phyloP scores from a whole-genome alignment of 768 basidiomycete genomes.

The Pluteus cervinus region DNA sequence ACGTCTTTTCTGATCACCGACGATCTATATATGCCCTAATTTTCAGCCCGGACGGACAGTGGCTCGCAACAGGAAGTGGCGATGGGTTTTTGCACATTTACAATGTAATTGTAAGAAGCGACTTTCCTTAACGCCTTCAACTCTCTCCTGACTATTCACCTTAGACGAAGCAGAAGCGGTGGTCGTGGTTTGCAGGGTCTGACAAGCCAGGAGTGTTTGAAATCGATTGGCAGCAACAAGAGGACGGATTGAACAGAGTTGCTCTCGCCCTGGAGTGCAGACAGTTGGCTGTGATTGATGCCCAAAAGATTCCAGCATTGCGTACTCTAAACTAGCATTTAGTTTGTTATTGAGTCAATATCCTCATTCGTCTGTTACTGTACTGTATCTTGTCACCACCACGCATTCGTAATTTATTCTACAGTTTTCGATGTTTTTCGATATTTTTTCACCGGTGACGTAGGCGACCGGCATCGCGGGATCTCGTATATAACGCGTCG shows the following conservation, averaged over 20 bases:
- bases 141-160: constrained; percentile 9
- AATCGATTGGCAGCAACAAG: constrained; percentile 61
- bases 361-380: constrained; percentile 13
- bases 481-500: constrained; percentile 15
- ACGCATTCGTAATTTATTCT: too few species aligned
- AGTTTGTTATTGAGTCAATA: constrained; percentile 2
- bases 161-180: constrained; percentile 42
- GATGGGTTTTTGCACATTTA: constrained; percentile 77
- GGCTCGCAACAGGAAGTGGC: constrained; percentile 71
- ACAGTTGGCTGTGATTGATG: constrained; percentile 63
- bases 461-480: neutral
- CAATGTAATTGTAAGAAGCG: constrained; percentile 47
- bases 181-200: constrained; percentile 58
- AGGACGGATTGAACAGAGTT: constrained; percentile 52
- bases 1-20: constrained; percentile 65
- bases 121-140: constrained; percentile 1
- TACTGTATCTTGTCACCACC: neutral
- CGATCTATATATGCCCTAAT: constrained; percentile 66
- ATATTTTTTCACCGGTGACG: neutral
- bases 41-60: constrained; percentile 70
- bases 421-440: too few species aligned
- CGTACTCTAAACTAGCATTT: constrained; percentile 5
- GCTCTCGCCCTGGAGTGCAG: constrained; percentile 66
- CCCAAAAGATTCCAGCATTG: constrained; percentile 38
- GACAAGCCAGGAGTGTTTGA: constrained; percentile 68